These are phyloP conservation scores for Pseudomonodictys pantanalensis DNA, from an alignment of 495 filamentous ascomycete species.

Conservation along the genomic window DNA sequence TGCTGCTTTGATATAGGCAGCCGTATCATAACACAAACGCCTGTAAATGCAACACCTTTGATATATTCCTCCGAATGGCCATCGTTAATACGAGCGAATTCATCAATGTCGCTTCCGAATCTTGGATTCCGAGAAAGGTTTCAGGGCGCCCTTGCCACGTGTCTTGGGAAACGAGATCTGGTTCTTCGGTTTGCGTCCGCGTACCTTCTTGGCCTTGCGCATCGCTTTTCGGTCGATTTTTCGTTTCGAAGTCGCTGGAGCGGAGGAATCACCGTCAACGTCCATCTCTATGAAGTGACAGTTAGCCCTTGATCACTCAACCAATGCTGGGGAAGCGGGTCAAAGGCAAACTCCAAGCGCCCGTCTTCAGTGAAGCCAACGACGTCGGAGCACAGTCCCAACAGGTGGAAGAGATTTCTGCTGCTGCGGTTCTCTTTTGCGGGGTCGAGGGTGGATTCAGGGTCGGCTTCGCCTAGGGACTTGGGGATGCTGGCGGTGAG, in stretches of 20 bases:
- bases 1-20: slow-evolving; percentile 3
- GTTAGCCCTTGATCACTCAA: slow-evolving; percentile 24
- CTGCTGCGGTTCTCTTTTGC: slow-evolving; percentile 4
- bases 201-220: slow-evolving; percentile 15
- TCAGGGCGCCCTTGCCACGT: slow-evolving; percentile 27
- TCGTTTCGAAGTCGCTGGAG: neutral
- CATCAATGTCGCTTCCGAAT: slow-evolving; percentile 6
- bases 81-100: neutral
- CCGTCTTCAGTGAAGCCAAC: slow-evolving; percentile 15
- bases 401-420: neutral
- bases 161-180: slow-evolving; percentile 20
- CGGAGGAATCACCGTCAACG: slow-evolving; percentile 20
- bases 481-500: slow-evolving; percentile 19
- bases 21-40: slow-evolving; percentile 7
- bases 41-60: slow-evolving; percentile 11
- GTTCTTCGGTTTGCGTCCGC: slow-evolving; percentile 25
- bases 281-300: slow-evolving; percentile 29
- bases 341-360: slow-evolving; percentile 23
- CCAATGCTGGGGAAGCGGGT: slow-evolving; percentile 10
- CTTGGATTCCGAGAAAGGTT: slow-evolving; percentile 23
- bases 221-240: slow-evolving; percentile 21
- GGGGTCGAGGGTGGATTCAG: slow-evolving; percentile 7
- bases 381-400: slow-evolving; percentile 32
- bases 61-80: slow-evolving; percentile 1
- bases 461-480: slow-evolving; percentile 1